These are phyloP conservation scores for Entamoeba invadens DNA, from an alignment of 208 protist species.

Conservation along the genomic window DNA sequence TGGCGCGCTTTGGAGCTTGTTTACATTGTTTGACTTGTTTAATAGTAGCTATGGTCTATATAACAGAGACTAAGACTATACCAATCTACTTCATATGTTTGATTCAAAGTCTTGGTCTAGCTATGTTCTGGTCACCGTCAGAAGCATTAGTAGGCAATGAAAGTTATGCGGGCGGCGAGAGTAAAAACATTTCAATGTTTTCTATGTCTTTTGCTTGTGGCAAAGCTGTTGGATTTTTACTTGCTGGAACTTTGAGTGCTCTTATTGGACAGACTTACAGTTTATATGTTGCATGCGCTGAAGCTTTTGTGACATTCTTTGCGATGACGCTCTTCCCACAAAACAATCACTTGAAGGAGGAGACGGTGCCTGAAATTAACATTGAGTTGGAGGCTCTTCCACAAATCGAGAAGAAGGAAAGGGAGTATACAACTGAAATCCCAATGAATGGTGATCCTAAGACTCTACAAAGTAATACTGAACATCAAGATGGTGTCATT, in stretches of 20 bases:
- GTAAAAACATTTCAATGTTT: neutral
- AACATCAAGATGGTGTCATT: neutral
- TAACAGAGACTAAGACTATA: neutral
- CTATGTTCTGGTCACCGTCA: neutral
- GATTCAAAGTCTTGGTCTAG: neutral
- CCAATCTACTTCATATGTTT: neutral
- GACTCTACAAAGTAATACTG: neutral
- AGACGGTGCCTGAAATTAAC: neutral
- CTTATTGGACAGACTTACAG: neutral
- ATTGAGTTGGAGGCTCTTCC: neutral
- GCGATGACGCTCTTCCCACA: neutral
- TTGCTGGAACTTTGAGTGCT: neutral
- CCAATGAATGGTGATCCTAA: neutral
- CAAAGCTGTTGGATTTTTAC: neutral
- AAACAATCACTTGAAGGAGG: neutral
- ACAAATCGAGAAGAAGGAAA: too few species aligned
- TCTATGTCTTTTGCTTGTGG: neutral
- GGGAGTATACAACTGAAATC: too few species aligned
- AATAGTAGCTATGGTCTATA: neutral
- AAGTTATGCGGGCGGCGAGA: neutral
- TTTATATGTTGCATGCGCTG: neutral
- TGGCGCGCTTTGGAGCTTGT: neutral
- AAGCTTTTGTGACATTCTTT: neutral
- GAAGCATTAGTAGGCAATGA: neutral
- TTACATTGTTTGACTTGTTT: neutral